Evolutionary conservation across 2,329 filamentous ascomycete genomes (phyloP), one percentile per base, ranked within the genome.

Genomic region (Phaeosphaeriaceae sp.): DNA sequence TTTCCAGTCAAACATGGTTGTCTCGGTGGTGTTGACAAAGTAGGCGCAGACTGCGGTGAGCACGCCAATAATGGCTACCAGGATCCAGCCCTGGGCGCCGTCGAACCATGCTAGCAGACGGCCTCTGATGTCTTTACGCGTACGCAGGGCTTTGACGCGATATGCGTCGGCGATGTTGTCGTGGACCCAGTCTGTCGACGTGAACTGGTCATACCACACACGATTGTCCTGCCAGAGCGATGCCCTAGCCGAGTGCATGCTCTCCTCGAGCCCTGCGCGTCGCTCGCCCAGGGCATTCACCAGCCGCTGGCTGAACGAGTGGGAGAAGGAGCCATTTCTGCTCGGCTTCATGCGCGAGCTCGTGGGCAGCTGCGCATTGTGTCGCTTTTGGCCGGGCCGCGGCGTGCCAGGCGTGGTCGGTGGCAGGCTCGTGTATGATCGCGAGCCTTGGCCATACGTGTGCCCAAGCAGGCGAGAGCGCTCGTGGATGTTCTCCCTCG

Each of bases 151-250:
- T 76, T 96, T 95, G 50, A 96, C 88, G 24, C 95, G 91, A 69
- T 93, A 92, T 10, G 93, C 92, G 78, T 98, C 95, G 70, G 93
- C 92, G 67, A 99, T 97, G 76, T 91, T 93, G 78, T 99, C 95
- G 75, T 97, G 94, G 0, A 99, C 93, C 95, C 95, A 99, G 77
- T 99, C 94, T 54, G 92, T 97, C 7, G 92, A 96, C 6, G 93
- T 97, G 72, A 97, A 97, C 78, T 99, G 95, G 81, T 99, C 95
- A 79, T 98, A 98, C 95, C 95, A 98, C 10, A 96, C 91, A 59
- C 95, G 89, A 67, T 98, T 93, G 72, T 97, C 91, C 51, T 89
- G 82, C 67, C 88, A 89, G 10, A 90, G 79, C 4, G 87, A 89
- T 33, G 83, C 80, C 70, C 89, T 91, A 49, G 88, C 89, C 61